Base-by-base conservation (phyloP, 768 basidiomycete species). In the Kockovaella imperatae region DNA sequence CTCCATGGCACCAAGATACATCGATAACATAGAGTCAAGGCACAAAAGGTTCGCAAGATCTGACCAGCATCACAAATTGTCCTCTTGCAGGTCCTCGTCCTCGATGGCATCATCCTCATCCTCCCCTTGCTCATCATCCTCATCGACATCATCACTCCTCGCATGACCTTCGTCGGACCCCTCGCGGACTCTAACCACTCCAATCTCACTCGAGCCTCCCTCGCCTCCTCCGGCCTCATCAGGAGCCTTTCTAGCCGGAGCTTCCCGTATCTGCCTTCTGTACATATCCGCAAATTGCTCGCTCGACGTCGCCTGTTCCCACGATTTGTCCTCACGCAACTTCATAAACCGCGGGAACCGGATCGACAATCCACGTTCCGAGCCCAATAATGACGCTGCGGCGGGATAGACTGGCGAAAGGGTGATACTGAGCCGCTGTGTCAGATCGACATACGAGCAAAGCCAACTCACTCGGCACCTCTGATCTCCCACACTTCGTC, bases 311-410 rank as follows among this genome's bases (percentile, higher is more conserved):
- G 86, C 87, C 55, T 83, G 71, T 59, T 83, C 81, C 42, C 82
- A 75, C 4, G 60, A 59, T 69, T 88, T 90, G 70, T 91, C 89
- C 8, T 82, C 80, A 21, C 85, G 75, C 5, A 79, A 60, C 50
- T 76, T 78, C 47, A 91, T 75, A 72, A 91, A 93, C 29, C 89
- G 77, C 34, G 90, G 90, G 69, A 95, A 95, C 11, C 90, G 82
- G 11, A 93, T 70, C 57, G 84, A 86, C 25, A 91, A 74, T 4
- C 90, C 90, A 23, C 83, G 76, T 35, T 75, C 74, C 3, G 75
- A 75, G 5, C 80, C 78, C 4, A 81, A 74, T 18, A 82, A 64
- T 5, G 82, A 81, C 45, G 77, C 74, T 0, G 86, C 88, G 15
- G 88, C 88, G 4, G 83, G 72, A 20, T 88, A 91, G 14, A 88